These are phyloP conservation scores for Salix udensis DNA, from an alignment of 345 rosid genomes.

Conservation along the genomic window DNA sequence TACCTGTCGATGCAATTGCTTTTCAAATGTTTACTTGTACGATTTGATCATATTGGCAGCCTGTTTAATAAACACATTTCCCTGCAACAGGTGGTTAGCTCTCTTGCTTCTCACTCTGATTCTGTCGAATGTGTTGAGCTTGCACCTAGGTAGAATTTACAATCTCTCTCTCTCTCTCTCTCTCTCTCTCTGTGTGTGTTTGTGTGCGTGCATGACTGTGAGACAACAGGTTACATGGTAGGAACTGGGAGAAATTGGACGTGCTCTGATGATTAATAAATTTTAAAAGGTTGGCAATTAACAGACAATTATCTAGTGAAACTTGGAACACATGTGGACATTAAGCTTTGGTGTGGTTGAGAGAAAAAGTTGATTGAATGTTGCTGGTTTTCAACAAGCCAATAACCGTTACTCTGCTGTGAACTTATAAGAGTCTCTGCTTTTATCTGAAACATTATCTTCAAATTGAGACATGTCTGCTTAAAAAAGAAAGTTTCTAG, in stretches of 20 bases:
- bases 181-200: not conserved
- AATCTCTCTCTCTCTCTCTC: not conserved
- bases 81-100: conserved; percentile 64
- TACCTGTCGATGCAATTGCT: not conserved
- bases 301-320: not conserved
- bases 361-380: not conserved
- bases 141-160: conserved; percentile 49
- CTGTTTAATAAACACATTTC: conserved; percentile 11
- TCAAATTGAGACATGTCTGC: not conserved
- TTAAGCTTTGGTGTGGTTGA: not conserved
- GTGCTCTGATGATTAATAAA: not conserved
- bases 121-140: conserved; percentile 69
- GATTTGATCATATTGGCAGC: not conserved
- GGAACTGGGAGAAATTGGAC: not conserved
- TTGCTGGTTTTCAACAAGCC: not conserved
- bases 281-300: too few relatives aligned
- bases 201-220: not conserved
- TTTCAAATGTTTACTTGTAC: not conserved
- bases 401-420: not conserved
- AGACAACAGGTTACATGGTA: not conserved
- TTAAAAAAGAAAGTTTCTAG: not conserved
- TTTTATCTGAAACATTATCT: not conserved
- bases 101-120: conserved; percentile 60
- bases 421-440: not conserved
- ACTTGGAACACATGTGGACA: not conserved